Percentiles rank a stretch among this genome's conserved stretches.
Conservation (phyloP, 169 alveolate genomes). For the Plasmodium fragile region DNA sequence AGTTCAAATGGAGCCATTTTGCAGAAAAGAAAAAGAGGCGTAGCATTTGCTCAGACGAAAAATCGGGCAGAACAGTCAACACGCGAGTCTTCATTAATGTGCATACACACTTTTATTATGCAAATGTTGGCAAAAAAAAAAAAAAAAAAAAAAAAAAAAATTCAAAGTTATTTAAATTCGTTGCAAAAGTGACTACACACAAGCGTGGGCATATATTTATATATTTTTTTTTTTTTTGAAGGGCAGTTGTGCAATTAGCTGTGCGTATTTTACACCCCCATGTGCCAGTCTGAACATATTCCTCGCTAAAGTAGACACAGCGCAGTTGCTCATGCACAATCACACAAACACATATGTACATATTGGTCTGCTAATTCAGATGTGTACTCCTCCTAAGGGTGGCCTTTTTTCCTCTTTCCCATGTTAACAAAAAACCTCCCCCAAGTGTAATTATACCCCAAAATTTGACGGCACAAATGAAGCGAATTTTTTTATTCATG, state of each 20-base stretch:
- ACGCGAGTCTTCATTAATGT: not conserved
- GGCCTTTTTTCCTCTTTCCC: not conserved
- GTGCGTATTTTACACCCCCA: not conserved
- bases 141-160: not conserved
- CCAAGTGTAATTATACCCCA: not conserved
- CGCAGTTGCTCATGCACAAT: not conserved
- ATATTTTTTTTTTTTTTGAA: not conserved
- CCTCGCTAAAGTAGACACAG: not conserved
- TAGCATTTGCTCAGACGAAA: not conserved
- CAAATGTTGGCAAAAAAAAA: not conserved
- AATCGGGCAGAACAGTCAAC: not conserved
- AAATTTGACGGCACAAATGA: not conserved
- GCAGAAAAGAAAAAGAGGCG: not conserved
- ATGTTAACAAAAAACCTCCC: not conserved
- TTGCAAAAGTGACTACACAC: not conserved
- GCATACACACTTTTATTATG: not conserved
- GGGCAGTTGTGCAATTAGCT: not conserved
- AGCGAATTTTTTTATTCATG: slow-evolving; percentile 1
- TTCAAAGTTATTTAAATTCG: not conserved
- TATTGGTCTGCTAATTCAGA: not conserved
- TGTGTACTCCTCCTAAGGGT: not conserved
- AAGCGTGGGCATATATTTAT: not conserved
- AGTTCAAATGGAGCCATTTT: not conserved
- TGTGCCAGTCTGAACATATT: not conserved
- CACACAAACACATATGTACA: not conserved